Base-by-base conservation (phyloP, 2,329 filamentous ascomycete genomes). In the Sarocladiaceae sp. region DNA sequence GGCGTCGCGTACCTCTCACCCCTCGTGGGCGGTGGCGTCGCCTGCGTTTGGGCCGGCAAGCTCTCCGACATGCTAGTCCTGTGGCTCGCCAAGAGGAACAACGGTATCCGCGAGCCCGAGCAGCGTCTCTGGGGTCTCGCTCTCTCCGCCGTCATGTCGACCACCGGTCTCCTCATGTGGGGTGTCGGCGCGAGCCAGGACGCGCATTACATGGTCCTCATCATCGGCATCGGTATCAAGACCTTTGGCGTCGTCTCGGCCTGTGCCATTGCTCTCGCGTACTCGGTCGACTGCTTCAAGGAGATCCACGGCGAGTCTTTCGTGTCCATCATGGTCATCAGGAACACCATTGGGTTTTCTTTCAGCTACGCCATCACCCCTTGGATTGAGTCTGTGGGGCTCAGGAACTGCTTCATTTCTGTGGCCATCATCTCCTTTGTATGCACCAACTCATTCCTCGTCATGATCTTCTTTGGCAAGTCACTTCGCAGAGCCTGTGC, bases 181-280 rank as follows among this genome's bases (percentile, higher is more conserved):
- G 60, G 60, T 0, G 59, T 63, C 2, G 60, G 60, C 3, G 60
- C 66, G 1, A 58, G 61, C 2, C 59, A 64, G 31, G 48, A 59
- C 1, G 53, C 68, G 3, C 67, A 69, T 41, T 69, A 65, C 65
- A 64, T 68, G 35, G 66, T 63, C 1, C 58, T 68, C 4, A 51
- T 68, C 2, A 58, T 69, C 32, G 65, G 62, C 32, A 68, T 69
- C 62, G 59, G 60, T 4, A 50, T 54, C 2, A 55, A 65, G 0
- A 57, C 63, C 0, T 59, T 62, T 4, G 57, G 59, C 3, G 58
- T 56, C 26, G 59, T 62, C 2, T 54, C 60, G 19, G 65, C 66
- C 3, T 43, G 64, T 18, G 61, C 65, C 1, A 53, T 69, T 1
- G 57, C 59, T 18, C 58, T 69, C 16, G 59, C 61, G 15, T 70